Conservation (phyloP, 768 basidiomycete genomes). For the Cyclocybe cylindracea region DNA sequence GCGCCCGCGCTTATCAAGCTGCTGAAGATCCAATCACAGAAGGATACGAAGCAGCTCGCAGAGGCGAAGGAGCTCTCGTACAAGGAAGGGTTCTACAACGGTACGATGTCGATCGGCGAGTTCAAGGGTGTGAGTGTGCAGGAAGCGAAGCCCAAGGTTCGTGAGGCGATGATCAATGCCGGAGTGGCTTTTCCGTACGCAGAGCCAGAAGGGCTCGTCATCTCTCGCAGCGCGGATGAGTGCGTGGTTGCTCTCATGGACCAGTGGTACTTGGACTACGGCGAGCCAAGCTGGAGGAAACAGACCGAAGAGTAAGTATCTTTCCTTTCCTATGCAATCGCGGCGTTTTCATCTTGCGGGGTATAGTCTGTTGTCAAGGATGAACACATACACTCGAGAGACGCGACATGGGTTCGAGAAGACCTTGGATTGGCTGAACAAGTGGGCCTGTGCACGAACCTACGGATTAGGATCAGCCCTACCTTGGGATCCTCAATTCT, state of each 20-base stretch:
- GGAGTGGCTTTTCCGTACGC: constrained; percentile 89
- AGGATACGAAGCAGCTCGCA: constrained; percentile 88
- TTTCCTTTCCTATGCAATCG: neutral
- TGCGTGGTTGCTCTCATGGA: constrained; percentile 98
- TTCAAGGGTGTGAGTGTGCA: constrained; percentile 88
- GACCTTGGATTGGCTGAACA: constrained; percentile 91
- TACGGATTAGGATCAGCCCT: constrained; percentile 95
- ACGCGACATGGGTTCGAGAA: constrained; percentile 92
- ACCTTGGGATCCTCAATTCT: constrained; percentile 95
- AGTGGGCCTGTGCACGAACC: constrained; percentile 99
- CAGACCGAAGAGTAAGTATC: constrained; percentile 75
- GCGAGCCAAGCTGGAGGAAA: constrained; percentile 86
- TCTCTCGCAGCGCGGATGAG: constrained; percentile 92
- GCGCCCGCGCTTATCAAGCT: constrained; percentile 83
- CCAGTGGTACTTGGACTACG: constrained; percentile 99
- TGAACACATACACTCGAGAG: constrained; percentile 92
- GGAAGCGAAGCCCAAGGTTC: constrained; percentile 89
- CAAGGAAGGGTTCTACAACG: constrained; percentile 97
- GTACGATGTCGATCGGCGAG: constrained; percentile 88
- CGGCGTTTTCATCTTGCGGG: constrained; percentile 7
- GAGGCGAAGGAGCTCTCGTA: constrained; percentile 98
- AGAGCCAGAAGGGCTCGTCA: constrained; percentile 90
- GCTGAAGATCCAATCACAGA: constrained; percentile 94
- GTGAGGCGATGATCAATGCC: constrained; percentile 76
- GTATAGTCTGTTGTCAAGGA: constrained; percentile 70